A percentile compares a stretch with the other conserved stretches of the same genome.
phyloP scores from a whole-genome alignment of 768 basidiomycete genomes.

The Termitomyces bulborhizus region DNA sequence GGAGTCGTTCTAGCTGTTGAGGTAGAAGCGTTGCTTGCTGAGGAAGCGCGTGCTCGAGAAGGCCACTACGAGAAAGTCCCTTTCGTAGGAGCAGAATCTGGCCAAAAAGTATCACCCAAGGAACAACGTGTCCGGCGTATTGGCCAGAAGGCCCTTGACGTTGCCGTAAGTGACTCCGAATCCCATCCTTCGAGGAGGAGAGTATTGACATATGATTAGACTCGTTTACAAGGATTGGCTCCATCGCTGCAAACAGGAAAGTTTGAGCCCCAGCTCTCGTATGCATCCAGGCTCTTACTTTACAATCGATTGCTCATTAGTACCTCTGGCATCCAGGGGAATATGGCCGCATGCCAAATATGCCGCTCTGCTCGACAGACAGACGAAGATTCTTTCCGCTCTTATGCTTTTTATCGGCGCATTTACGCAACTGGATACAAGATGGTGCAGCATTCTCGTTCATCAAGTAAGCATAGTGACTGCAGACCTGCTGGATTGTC shows the following conservation, averaged over 20 bases:
- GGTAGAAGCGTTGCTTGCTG: constrained; percentile 38
- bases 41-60: constrained; percentile 28
- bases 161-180: constrained; percentile 24
- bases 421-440: constrained; percentile 32
- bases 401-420: constrained; percentile 31
- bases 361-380: constrained; percentile 22
- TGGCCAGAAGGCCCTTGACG: constrained; percentile 25
- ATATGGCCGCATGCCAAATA: constrained; percentile 37
- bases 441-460: constrained; percentile 38
- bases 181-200: background rate
- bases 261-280: constrained; percentile 39
- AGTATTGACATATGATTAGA: constrained; percentile 16
- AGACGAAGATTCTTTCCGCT: constrained; percentile 27
- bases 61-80: constrained; percentile 25
- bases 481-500: background rate
- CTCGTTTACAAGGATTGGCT: constrained; percentile 28
- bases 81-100: constrained; percentile 16
- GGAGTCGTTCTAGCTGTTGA: constrained; percentile 33
- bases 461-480: constrained; percentile 24
- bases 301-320: background rate
- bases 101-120: constrained; percentile 25
- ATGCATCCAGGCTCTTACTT: constrained; percentile 10
- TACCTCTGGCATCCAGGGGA: constrained; percentile 21
- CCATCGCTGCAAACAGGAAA: constrained; percentile 32
- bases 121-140: constrained; percentile 32